Evolutionary conservation across 2,329 filamentous ascomycete genomes (phyloP).

Genomic region (Aquanectria penicillioides): DNA sequence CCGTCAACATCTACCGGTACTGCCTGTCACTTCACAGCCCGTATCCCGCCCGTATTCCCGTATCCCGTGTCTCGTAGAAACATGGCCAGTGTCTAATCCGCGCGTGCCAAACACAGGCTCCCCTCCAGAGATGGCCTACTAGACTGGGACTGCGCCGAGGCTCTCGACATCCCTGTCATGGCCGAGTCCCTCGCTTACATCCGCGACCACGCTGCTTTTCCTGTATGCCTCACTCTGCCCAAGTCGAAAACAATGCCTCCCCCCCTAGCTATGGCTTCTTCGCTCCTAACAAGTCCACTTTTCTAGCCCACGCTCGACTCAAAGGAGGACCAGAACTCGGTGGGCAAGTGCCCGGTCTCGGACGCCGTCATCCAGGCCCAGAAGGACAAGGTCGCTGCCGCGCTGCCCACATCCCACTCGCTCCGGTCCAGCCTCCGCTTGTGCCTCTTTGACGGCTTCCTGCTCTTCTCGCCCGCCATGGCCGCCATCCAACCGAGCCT

Average conservation of each 20-base stretch:
- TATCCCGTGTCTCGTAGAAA: too few relatives aligned
- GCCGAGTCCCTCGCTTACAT: constrained; percentile 75
- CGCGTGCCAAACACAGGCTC: constrained; percentile 47
- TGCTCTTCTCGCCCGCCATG: constrained; percentile 75
- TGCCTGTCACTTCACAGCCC: too few relatives aligned
- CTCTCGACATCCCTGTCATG: constrained; percentile 78
- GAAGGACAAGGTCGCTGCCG: constrained; percentile 58
- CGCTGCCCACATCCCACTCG: constrained; percentile 56
- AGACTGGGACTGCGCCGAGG: constrained; percentile 92
- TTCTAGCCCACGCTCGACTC: constrained; percentile 45
- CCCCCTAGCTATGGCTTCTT: not conserved
- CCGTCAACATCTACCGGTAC: too few relatives aligned
- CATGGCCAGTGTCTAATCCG: not conserved
- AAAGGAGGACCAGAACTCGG: constrained; percentile 69
- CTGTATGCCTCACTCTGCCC: constrained; percentile 55
- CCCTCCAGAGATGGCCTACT: constrained; percentile 69
- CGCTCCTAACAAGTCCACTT: not conserved
- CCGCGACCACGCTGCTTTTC: constrained; percentile 71
- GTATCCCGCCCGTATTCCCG: too few relatives aligned
- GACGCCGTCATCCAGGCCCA: constrained; percentile 57
- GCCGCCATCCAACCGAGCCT: constrained; percentile 68
- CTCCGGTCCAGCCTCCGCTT: constrained; percentile 55
- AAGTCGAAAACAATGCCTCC: not conserved
- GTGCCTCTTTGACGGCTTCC: constrained; percentile 87
- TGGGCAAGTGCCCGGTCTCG: constrained; percentile 65